These are phyloP conservation scores for Thraustochytrium aureum DNA, from an alignment of 352 stramenopile genomes.

Conservation along the genomic window DNA sequence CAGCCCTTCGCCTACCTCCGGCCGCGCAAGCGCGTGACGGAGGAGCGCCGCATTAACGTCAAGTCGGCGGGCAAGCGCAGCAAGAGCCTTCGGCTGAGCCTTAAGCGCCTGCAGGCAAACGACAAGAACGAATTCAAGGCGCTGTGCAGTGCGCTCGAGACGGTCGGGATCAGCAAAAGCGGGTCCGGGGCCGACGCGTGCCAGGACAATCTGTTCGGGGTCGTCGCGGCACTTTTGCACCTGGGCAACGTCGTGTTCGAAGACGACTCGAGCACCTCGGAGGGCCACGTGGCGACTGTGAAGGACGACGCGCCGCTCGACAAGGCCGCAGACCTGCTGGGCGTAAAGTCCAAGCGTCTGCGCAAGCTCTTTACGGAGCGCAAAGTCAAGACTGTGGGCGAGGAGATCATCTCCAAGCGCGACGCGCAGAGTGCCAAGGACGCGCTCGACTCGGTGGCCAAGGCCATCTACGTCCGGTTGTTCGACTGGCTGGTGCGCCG, in stretches of 20 bases:
- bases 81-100: conserved; percentile 72
- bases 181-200: conserved; percentile 63
- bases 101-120: conserved; percentile 76
- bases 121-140: conserved; percentile 73
- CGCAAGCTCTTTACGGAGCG: conserved; percentile 72
- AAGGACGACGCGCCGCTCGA: conserved; percentile 63
- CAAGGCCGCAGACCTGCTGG: conserved; percentile 61
- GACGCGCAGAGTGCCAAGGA: conserved; percentile 65
- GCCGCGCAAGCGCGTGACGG: conserved; percentile 1
- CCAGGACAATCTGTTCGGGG: conserved; percentile 83
- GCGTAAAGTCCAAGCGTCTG: conserved; percentile 67
- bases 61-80: conserved; percentile 71
- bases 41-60: background rate
- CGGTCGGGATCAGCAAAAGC: conserved; percentile 72
- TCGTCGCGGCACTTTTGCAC: conserved; percentile 85
- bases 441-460: conserved; percentile 83
- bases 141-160: conserved; percentile 56
- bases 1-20: background rate
- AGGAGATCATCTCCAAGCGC: conserved; percentile 74
- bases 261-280: conserved; percentile 67
- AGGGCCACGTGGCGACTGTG: conserved; percentile 56
- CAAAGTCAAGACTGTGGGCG: conserved; percentile 71
- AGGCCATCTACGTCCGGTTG: conserved; percentile 84
- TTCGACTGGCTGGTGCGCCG: conserved; percentile 86
- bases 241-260: conserved; percentile 89